phyloP scores from a whole-genome alignment of 139 green algal species.

The Pleodorina starrii region DNA sequence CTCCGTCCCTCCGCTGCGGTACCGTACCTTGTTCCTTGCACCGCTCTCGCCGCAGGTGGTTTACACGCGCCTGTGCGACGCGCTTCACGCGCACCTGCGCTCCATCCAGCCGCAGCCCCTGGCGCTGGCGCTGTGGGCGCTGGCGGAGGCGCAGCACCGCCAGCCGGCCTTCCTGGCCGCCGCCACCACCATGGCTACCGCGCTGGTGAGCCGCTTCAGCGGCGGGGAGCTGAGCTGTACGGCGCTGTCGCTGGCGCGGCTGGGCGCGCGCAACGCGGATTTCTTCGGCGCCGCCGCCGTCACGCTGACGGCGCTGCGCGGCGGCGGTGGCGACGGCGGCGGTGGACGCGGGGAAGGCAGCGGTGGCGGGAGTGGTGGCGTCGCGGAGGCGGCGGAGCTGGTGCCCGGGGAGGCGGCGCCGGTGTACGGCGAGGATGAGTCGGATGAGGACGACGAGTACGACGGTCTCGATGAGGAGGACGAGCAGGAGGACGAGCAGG shows the following conservation, averaged over 20 bases:
- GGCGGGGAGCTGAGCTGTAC: background rate
- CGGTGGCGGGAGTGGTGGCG: background rate
- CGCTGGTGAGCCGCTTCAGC: background rate
- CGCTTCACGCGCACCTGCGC: background rate
- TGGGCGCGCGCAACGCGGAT: background rate
- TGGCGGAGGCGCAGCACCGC: conserved; percentile 18
- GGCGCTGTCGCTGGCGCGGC: background rate
- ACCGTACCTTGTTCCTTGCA: too few species aligned
- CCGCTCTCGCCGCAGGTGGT: too few species aligned
- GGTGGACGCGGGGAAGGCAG: background rate
- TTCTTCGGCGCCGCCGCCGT: conserved; percentile 27
- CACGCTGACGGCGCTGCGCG: background rate
- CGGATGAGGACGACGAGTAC: background rate
- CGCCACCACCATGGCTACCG: conserved; percentile 3
- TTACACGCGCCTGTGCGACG: conserved; percentile 11
- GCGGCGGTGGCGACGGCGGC: background rate
- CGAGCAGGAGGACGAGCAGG: background rate
- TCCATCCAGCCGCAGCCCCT: conserved; percentile 21
- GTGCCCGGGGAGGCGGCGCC: conserved; percentile 9
- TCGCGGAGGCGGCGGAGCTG: background rate
- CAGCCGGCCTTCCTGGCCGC: background rate
- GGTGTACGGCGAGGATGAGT: background rate
- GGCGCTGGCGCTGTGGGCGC: conserved; percentile 26
- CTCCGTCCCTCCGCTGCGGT: too few species aligned
- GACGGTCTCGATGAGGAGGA: background rate